A percentile compares a stretch with the other conserved stretches of the same genome.
Conservation (phyloP, 495 filamentous ascomycete species). For the Apodospora peruviana region DNA sequence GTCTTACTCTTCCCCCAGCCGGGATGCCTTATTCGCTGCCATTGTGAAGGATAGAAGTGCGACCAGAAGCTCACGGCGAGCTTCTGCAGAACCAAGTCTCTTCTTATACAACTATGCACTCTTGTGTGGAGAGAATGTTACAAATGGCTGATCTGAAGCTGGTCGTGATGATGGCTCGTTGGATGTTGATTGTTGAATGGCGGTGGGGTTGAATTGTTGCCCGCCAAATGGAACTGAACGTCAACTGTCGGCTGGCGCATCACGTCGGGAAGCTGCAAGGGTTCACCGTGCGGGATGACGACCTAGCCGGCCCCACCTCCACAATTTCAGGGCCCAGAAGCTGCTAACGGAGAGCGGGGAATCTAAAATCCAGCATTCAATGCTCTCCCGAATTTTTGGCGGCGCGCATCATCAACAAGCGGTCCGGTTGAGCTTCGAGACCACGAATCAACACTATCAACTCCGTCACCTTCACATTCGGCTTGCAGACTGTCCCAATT, state of each 20-base stretch:
- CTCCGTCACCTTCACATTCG: neutral
- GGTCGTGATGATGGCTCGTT: neutral
- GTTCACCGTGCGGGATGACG: neutral
- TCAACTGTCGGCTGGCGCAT: too few species aligned
- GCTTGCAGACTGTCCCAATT: neutral
- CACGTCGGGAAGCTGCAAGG: too few species aligned
- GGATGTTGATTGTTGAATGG: conserved; percentile 1
- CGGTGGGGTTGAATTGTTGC: conserved; percentile 15
- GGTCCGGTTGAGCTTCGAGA: neutral
- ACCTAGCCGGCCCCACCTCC: neutral
- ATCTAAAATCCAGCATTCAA: conserved; percentile 23
- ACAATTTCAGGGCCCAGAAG: neutral
- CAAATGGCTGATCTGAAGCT: neutral
- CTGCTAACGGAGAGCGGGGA: conserved; percentile 20
- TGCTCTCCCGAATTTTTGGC: neutral
- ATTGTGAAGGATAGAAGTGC: conserved; percentile 31
- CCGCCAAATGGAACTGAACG: too few species aligned
- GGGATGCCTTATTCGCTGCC: conserved; percentile 84
- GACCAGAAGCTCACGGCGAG: neutral
- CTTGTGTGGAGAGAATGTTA: neutral
- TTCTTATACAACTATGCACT: conserved; percentile 3
- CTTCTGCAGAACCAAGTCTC: neutral
- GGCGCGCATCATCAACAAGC: conserved; percentile 7
- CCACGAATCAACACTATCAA: neutral
- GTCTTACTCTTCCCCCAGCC: conserved; percentile 95